Conservation (phyloP, 73 alveolate genomes). For the Paramecium octaurelia region DNA sequence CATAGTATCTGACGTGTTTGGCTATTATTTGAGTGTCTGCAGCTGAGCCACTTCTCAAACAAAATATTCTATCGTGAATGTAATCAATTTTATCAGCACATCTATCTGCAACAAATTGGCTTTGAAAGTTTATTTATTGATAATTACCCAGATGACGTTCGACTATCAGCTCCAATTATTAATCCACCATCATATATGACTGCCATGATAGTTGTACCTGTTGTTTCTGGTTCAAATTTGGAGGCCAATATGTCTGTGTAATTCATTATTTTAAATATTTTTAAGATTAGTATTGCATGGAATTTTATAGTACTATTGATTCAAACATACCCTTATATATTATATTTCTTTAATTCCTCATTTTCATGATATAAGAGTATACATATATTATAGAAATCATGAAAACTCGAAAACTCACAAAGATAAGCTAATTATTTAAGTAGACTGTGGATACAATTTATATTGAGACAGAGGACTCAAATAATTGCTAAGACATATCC, state of each 20-base stretch:
- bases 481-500: neutral
- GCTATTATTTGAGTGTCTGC: conserved; percentile 91
- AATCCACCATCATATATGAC: conserved; percentile 86
- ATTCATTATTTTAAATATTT: conserved; percentile 12
- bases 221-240: conserved; percentile 41
- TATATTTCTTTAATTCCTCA: too few relatives aligned
- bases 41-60: conserved; percentile 90
- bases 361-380: neutral
- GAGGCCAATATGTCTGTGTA: neutral
- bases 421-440: neutral
- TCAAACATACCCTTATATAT: too few relatives aligned
- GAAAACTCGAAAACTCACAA: neutral
- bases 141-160: conserved; percentile 78
- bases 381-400: neutral
- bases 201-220: conserved; percentile 87
- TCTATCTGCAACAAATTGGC: conserved; percentile 84
- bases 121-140: neutral
- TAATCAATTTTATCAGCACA: conserved; percentile 93
- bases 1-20: conserved; percentile 77
- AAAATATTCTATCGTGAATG: conserved; percentile 82
- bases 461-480: neutral
- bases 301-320: neutral
- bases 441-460: neutral
- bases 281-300: neutral
- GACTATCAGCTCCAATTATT: conserved; percentile 87